phyloP scores from a whole-genome alignment of 2,329 filamentous ascomycete species.

The Fusarium falciforme region DNA sequence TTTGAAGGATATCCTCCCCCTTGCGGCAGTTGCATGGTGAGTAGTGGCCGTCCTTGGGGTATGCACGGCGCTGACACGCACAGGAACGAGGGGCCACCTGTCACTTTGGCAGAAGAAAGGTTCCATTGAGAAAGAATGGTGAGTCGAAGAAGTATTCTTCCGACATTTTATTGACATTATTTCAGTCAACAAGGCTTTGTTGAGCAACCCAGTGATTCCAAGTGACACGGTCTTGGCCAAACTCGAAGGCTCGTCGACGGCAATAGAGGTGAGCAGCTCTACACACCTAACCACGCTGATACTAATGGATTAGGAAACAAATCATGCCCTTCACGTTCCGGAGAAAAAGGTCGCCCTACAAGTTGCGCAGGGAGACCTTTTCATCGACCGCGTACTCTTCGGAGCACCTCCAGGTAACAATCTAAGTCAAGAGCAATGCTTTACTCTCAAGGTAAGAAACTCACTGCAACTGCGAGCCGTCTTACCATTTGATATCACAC shows the following conservation, averaged over 20 bases:
- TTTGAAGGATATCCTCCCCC: constrained; percentile 33
- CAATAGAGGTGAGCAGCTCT: neutral
- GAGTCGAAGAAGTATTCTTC: neutral
- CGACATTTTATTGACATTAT: neutral
- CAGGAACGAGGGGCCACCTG: constrained; percentile 23
- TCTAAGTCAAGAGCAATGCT: constrained; percentile 3
- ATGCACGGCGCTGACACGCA: neutral
- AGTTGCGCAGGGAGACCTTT: neutral
- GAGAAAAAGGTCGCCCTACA: neutral
- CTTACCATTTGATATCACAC: neutral
- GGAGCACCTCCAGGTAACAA: neutral
- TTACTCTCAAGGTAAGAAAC: constrained; percentile 27
- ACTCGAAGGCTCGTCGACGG: rapidly evolving
- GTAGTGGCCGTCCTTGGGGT: neutral
- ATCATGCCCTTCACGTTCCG: neutral
- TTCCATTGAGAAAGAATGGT: constrained; percentile 36
- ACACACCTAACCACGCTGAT: rapidly evolving
- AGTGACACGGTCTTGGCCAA: neutral
- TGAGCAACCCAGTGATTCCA: rapidly evolving
- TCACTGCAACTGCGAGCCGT: neutral
- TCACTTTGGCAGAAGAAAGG: constrained; percentile 33
- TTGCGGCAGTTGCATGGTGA: constrained; percentile 31
- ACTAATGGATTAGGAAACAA: neutral
- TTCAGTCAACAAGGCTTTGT: constrained; percentile 24
- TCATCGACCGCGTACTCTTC: constrained; percentile 29